Percentiles rank a stretch among this genome's conserved stretches.
Evolutionary conservation across 768 basidiomycete species (phyloP).

Genomic region (Tephrocybe sp.): DNA sequence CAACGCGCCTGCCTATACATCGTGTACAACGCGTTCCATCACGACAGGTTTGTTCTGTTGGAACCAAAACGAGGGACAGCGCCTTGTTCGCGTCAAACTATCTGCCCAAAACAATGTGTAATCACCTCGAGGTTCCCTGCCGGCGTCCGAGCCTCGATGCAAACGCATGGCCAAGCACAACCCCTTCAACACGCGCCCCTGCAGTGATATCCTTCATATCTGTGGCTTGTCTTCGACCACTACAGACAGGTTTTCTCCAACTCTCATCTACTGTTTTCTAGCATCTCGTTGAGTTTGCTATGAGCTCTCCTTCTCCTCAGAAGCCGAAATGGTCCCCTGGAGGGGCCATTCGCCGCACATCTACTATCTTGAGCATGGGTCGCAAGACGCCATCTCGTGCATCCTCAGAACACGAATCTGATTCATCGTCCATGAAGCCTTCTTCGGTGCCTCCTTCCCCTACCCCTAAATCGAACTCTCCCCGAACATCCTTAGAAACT

Average conservation of each 20-base stretch:
- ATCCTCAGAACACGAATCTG: constrained; percentile 4
- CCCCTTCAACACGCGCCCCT: constrained; percentile 8
- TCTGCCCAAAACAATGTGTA: not conserved
- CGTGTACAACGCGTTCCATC: not conserved
- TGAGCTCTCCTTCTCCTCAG: constrained; percentile 6
- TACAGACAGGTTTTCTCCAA: constrained; percentile 4
- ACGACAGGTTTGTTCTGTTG: not conserved
- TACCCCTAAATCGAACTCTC: constrained; percentile 1
- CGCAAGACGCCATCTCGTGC: constrained; percentile 12
- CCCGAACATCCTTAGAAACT: constrained; percentile 2
- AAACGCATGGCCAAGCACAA: constrained; percentile 7
- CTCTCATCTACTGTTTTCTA: constrained; percentile 1
- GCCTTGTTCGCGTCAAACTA: not conserved
- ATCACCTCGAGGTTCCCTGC: not conserved
- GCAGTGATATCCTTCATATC: constrained; percentile 5
- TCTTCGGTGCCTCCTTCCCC: not conserved
- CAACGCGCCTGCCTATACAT: not conserved
- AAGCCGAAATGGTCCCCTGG: constrained; percentile 13
- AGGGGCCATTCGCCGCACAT: constrained; percentile 7
- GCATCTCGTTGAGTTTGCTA: not conserved
- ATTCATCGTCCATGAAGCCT: constrained; percentile 1
- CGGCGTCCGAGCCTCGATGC: constrained; percentile 6
- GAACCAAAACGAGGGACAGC: constrained; percentile 3
- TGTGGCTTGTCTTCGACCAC: constrained; percentile 6
- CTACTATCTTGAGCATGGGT: constrained; percentile 8